These are phyloP conservation scores for Phialophora verrucosa DNA, from an alignment of 2,329 filamentous ascomycete species.

Conservation along the genomic window DNA sequence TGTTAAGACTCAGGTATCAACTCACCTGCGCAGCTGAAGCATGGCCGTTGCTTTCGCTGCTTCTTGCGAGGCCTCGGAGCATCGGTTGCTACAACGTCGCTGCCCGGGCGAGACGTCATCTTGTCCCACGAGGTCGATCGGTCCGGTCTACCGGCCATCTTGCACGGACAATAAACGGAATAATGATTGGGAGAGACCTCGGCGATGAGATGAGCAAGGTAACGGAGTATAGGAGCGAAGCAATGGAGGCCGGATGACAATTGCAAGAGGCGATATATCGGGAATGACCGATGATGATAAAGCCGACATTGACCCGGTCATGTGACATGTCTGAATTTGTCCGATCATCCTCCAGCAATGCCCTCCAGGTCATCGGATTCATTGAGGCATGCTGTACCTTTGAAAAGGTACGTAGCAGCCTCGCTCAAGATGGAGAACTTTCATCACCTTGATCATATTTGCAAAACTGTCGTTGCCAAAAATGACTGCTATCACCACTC, in stretches of 20 bases:
- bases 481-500: constrained; percentile 10
- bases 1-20: constrained; percentile 1
- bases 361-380: background rate
- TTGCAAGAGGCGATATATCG: too few species aligned
- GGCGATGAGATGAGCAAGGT: background rate
- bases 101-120: background rate
- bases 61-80: constrained; percentile 18
- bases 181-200: background rate
- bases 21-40: constrained; percentile 23
- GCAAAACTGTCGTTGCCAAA: background rate
- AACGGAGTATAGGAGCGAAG: background rate
- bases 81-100: constrained; percentile 14
- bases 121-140: constrained; percentile 3
- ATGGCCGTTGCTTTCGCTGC: constrained; percentile 24
- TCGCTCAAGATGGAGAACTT: background rate
- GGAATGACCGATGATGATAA: background rate
- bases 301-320: too few species aligned
- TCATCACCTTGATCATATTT: background rate
- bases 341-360: too few species aligned
- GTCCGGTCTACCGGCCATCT: background rate
- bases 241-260: background rate
- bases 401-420: constrained; percentile 10
- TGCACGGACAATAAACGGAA: background rate
- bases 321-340: too few species aligned
- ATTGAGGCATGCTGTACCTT: background rate